Evolutionary conservation across 768 basidiomycete genomes (phyloP).

Genomic region (Boletales sp.): DNA sequence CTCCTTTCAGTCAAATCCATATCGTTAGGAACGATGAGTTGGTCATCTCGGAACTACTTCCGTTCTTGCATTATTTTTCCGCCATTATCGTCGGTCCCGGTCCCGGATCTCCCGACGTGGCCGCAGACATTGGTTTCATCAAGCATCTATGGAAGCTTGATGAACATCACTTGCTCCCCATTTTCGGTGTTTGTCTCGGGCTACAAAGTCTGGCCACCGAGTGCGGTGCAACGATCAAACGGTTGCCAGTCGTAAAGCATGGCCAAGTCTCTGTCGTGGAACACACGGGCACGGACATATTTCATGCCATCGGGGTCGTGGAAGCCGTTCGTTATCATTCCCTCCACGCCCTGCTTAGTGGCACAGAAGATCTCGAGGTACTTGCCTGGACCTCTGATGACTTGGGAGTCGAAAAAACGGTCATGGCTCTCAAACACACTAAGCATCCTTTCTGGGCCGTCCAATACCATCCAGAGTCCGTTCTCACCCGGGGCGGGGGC

Average conservation of each 20-base stretch:
- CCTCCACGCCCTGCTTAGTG: conserved; percentile 54
- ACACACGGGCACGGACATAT: conserved; percentile 59
- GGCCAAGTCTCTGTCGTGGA: conserved; percentile 67
- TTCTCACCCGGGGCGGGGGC: conserved; percentile 67
- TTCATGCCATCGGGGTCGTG: conserved; percentile 50
- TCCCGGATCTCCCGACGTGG: conserved; percentile 68
- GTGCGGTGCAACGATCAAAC: conserved; percentile 57
- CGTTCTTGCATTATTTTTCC: conserved; percentile 57
- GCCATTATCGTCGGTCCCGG: conserved; percentile 77
- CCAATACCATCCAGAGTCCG: conserved; percentile 87
- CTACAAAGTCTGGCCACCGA: conserved; percentile 72
- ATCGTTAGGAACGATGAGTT: conserved; percentile 74
- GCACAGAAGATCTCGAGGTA: conserved; percentile 50
- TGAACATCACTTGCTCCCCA: conserved; percentile 51
- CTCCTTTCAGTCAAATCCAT: conserved; percentile 57
- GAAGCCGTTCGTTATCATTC: conserved; percentile 80
- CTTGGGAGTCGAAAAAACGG: conserved; percentile 59
- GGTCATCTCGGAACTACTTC: conserved; percentile 45
- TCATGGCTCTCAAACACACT: conserved; percentile 72
- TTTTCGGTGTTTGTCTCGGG: conserved; percentile 84
- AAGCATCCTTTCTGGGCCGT: conserved; percentile 79
- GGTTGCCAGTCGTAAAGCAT: conserved; percentile 70
- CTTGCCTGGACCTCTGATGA: conserved; percentile 74
- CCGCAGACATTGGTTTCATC: conserved; percentile 64
- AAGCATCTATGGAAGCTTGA: conserved; percentile 66